Evolutionary conservation across 2,329 filamentous ascomycete species (phyloP), one percentile per base, ranked within the genome.

Genomic region (Alternaria consortialis): DNA sequence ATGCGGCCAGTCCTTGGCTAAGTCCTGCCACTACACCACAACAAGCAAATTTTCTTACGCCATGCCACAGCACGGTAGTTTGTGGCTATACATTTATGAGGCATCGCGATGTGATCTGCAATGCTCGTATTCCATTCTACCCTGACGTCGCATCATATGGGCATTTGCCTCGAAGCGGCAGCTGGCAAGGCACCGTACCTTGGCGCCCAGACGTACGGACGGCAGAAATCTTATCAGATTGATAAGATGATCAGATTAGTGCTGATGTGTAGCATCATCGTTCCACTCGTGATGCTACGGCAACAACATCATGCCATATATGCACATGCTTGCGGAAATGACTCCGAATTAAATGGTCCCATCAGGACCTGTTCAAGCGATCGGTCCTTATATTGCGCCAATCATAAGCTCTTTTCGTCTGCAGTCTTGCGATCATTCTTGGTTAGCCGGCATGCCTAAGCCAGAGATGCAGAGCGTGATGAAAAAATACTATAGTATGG

Each of bases 171-270:
- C 34, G 13, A 58, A 60, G 15, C 8, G 62, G 66, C 57, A 67
- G 62, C 51, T 65, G 27, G 13, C 15, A 46, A 17, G 11, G 40
- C 15, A 36, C 4, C 1, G 20, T 29, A 7, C 29, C 59, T 66
- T 65, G 60, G 63, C 67, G 62, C 64, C 58, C 32, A 62, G 59
- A 12, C 32, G 7, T 9, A 25, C 25, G 40, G 40, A 27, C 57
- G 53, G 54, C 53, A 47, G 60, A 62, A 64, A 56, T 66, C 67
- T 71, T 69, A 72, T 72, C 69, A 62, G 66, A 68, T 68, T 67
- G 68, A 71, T 72, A 68, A 72, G 61, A 68, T 70, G 55, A 67
- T 67, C 62, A 63, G 50, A 61, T 66, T 57, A 64, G 56, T 39
- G 46, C 46, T 36, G 7, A 15, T n/a, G 17, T 6, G 4, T 29